Evolutionary conservation across 78 protist genomes (phyloP).

Genomic region (Chrysochromulina tobinii): DNA sequence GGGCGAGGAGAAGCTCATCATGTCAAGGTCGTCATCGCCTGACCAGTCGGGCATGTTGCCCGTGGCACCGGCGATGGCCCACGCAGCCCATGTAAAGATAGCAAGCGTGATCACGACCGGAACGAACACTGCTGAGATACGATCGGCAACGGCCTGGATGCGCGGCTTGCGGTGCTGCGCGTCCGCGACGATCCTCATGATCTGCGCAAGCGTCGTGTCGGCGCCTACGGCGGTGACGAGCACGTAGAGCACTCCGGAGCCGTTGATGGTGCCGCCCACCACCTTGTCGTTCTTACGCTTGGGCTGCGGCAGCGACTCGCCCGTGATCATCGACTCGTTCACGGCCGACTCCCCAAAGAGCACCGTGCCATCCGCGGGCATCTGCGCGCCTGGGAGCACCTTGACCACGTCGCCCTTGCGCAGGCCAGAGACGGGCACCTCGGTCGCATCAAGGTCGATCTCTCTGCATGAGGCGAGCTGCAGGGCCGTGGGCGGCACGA

Average conservation of each 20-base stretch:
- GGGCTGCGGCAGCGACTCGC: constrained; percentile 83
- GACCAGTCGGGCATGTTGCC: background rate
- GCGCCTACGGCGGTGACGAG: background rate
- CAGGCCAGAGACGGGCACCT: background rate
- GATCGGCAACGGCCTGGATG: constrained; percentile 77
- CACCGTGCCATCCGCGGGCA: constrained; percentile 61
- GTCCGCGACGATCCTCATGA: constrained; percentile 79
- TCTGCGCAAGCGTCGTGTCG: constrained; percentile 62
- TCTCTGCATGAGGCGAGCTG: background rate
- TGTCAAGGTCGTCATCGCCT: too few relatives aligned
- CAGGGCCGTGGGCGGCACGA: constrained; percentile 66
- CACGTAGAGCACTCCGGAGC: constrained; percentile 24
- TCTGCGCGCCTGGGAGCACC: constrained; percentile 71
- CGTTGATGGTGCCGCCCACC: constrained; percentile 90
- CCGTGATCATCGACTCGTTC: constrained; percentile 89
- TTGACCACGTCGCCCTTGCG: constrained; percentile 78
- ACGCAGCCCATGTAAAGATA: constrained; percentile 66
- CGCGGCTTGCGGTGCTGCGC: constrained; percentile 83
- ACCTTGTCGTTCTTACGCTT: constrained; percentile 65
- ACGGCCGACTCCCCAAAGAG: constrained; percentile 54
- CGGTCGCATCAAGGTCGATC: background rate
- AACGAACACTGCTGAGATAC: constrained; percentile 77
- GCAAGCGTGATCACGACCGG: constrained; percentile 80
- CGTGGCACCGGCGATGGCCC: constrained; percentile 41
- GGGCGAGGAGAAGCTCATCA: too few relatives aligned